A percentile compares a stretch with the other conserved stretches of the same genome.
These are phyloP conservation scores for Pestalotiopsis sp. DNA, from an alignment of 2,329 filamentous ascomycete species.

Conservation along the genomic window DNA sequence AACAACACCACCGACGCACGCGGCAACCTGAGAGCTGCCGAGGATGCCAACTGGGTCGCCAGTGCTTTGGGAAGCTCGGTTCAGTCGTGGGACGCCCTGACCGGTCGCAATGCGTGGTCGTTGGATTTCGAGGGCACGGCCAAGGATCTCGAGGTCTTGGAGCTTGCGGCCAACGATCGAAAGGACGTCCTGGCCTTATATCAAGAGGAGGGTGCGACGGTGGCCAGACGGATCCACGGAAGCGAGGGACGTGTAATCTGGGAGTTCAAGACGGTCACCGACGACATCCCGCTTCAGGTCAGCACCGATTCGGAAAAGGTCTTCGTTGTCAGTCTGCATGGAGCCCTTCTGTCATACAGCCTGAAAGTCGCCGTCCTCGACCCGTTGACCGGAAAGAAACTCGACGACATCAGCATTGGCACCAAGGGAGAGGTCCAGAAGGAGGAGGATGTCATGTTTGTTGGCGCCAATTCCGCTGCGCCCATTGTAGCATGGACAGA, in stretches of 20 bases:
- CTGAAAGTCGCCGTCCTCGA: conserved; percentile 78
- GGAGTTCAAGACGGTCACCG: conserved; percentile 72
- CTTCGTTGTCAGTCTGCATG: conserved; percentile 78
- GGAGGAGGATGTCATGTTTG: conserved; percentile 69
- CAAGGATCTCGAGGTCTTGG: conserved; percentile 77
- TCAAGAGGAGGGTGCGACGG: conserved; percentile 57
- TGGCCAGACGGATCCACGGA: conserved; percentile 74
- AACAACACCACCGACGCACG: conserved; percentile 48
- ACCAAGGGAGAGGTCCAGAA: conserved; percentile 74
- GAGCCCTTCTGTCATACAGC: conserved; percentile 70
- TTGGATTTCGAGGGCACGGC: conserved; percentile 60
- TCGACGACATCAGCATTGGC: conserved; percentile 71
- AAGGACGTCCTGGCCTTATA: conserved; percentile 76
- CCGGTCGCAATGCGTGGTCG: conserved; percentile 80
- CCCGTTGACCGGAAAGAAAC: conserved; percentile 70
- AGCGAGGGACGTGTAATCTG: conserved; percentile 75
- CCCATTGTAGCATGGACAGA: conserved; percentile 80
- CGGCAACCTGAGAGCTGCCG: conserved; percentile 70
- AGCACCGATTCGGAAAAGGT: conserved; percentile 71
- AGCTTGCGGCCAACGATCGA: conserved; percentile 61
- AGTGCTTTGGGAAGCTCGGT: conserved; percentile 73
- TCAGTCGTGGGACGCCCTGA: conserved; percentile 80
- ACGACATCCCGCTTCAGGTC: conserved; percentile 75
- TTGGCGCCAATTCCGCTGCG: conserved; percentile 75
- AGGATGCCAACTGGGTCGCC: conserved; percentile 77